These are phyloP conservation scores for Aquanectria penicillioides DNA, from an alignment of 2,329 filamentous ascomycete genomes.

Conservation along the genomic window DNA sequence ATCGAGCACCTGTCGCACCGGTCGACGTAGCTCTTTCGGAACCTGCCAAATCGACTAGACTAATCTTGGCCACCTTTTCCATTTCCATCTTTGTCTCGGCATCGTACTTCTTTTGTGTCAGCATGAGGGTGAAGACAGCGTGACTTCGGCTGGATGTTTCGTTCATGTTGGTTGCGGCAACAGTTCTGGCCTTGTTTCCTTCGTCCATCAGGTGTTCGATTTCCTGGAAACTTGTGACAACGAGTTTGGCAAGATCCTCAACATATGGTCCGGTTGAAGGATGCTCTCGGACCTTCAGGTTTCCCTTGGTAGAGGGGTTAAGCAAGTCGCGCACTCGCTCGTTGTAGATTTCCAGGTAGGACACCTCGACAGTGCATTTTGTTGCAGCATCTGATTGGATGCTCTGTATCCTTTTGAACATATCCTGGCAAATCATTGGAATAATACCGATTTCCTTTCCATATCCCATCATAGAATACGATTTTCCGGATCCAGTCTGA, in stretches of 20 bases:
- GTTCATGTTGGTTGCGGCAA: conserved; percentile 99
- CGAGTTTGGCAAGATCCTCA: conserved; percentile 94
- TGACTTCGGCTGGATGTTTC: conserved; percentile 98
- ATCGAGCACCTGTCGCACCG: conserved; percentile 90
- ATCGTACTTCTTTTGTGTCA: conserved; percentile 94
- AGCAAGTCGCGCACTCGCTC: conserved; percentile 95
- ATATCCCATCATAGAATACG: conserved; percentile 99
- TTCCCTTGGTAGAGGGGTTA: conserved; percentile 94
- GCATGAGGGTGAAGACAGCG: conserved; percentile 94
- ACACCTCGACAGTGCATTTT: conserved; percentile 94
- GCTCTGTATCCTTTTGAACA: conserved; percentile 86
- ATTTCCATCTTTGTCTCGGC: conserved; percentile 94
- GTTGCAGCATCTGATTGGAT: conserved; percentile 79
- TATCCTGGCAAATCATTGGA: conserved; percentile 95
- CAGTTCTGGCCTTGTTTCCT: conserved; percentile 97
- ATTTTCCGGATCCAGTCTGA: conserved; percentile 98
- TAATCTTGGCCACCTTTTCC: conserved; percentile 98
- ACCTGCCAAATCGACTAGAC: conserved; percentile 95
- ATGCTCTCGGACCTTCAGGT: conserved; percentile 96
- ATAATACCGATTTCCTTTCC: conserved; percentile 96
- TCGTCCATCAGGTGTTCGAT: conserved; percentile 99
- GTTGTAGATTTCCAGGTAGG: conserved; percentile 99
- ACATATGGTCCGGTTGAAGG: conserved; percentile 98
- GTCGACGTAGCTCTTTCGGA: conserved; percentile 98
- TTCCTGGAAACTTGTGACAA: conserved; percentile 91